Evolutionary conservation across 2,329 filamentous ascomycete genomes (phyloP), one percentile per base, ranked within the genome.

Genomic region (Colletotrichum kahawae): DNA sequence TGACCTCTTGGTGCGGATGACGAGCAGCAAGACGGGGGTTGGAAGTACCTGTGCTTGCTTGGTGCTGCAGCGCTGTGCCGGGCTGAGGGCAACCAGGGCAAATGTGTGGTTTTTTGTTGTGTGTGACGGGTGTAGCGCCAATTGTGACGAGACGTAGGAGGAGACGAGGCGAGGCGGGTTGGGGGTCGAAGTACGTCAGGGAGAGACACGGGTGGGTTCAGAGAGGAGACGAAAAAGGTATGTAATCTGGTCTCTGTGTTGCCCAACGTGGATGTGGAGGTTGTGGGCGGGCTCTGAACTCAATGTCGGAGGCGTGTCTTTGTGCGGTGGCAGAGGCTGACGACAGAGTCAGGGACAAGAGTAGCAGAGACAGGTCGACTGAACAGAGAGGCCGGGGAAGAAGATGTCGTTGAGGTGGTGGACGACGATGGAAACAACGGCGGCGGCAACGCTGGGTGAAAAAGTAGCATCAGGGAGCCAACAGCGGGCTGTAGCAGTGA

Each of bases 51-150:
- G 34, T 69, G 67, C 38, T 54, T 21, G 65, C 33, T 57, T 57
- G 16, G 34, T 69, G 65, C 65, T 59, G 67, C 56, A 29, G 56
- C 34, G 67, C 67, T 62, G 65, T 67, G 51, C 65, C 16, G 51
- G 10, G 51, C 51, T 56, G n/a, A 62, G 56, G 67, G 54, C 57
- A 51, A 33, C 43, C 66, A 68, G 29, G 48, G 14, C 64, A 67
- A 31, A 48, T 29, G 33, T 56, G 13, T n/a, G 31, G 62, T 43
- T 43, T 43, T 54, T 43, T 72, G 59, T 71, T 72, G 69, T 75
- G 69, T 65, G 69, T 59, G 69, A 75, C 69, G 57, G 38, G 62
- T 16, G 57, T 43, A 57, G 62, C 34, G 62, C 68, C 68, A 67
- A 74, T 54, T 62, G n/a, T 48, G 57, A 48, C 29, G 38, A 56